Percentiles rank a stretch among this genome's conserved stretches.
Conservation (phyloP, 371 early-diverging fungal species). For the Blakeslea trispora region DNA sequence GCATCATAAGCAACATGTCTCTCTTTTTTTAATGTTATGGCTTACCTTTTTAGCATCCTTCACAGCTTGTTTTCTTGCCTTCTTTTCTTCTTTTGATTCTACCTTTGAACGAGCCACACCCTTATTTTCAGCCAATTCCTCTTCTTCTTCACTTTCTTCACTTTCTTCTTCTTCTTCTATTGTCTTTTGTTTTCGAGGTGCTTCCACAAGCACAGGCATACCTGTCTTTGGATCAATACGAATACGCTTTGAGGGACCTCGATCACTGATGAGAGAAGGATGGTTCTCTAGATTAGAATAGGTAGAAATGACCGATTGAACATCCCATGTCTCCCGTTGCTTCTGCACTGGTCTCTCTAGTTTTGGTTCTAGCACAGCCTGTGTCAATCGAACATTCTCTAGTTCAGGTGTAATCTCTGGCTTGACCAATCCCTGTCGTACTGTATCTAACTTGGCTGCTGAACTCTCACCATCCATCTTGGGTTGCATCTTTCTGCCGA, state of each 20-base stretch:
- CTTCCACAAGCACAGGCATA: constrained; percentile 61
- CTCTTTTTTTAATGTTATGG: neutral
- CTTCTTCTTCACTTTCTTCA: constrained; percentile 46
- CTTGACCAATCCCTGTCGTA: constrained; percentile 58
- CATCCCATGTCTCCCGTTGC: constrained; percentile 75
- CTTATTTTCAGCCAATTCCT: constrained; percentile 46
- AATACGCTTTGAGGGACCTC: constrained; percentile 46
- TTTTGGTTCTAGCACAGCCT: constrained; percentile 27
- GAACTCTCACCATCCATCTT: constrained; percentile 66
- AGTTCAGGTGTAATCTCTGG: constrained; percentile 24
- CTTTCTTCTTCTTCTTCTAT: constrained; percentile 32
- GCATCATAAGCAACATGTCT: neutral
- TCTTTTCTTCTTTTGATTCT: constrained; percentile 90
- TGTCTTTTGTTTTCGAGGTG: constrained; percentile 39
- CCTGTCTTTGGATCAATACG: constrained; percentile 66
- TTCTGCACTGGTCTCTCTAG: constrained; percentile 48
- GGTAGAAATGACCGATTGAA: constrained; percentile 77
- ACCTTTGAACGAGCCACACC: constrained; percentile 66
- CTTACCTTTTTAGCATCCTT: constrained; percentile 76
- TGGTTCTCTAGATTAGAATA: constrained; percentile 87
- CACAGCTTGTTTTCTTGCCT: constrained; percentile 79
- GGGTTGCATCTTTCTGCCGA: constrained; percentile 70
- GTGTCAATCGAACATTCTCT: constrained; percentile 25
- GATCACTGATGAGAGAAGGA: constrained; percentile 69
- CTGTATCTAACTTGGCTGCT: constrained; percentile 66